Conservation (phyloP, 805 yeast species). For the Debaryomyces prosopidis region DNA sequence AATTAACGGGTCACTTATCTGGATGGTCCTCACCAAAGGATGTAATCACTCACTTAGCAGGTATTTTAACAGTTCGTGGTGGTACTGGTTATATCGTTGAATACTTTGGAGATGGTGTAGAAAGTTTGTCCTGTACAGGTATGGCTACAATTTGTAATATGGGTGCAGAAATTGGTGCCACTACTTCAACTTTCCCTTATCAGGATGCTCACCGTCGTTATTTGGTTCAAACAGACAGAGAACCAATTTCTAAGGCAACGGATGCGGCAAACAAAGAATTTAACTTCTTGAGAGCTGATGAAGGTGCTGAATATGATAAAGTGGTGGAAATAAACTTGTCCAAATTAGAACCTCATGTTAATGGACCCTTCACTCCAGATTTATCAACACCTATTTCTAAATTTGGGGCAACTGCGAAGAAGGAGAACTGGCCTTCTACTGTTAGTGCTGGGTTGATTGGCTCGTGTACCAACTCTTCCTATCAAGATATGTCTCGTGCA, state of each 20-base stretch:
- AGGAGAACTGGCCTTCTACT: slow-evolving; percentile 81
- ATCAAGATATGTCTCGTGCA: slow-evolving; percentile 97
- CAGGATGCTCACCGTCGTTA: slow-evolving; percentile 77
- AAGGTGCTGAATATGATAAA: slow-evolving; percentile 87
- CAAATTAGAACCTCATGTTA: slow-evolving; percentile 89
- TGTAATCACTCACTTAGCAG: slow-evolving; percentile 90
- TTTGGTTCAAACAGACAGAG: slow-evolving; percentile 81
- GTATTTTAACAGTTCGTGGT: slow-evolving; percentile 91
- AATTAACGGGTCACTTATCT: slow-evolving; percentile 80
- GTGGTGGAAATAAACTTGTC: slow-evolving; percentile 86
- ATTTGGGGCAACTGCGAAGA: slow-evolving; percentile 68
- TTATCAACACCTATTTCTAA: slow-evolving; percentile 88
- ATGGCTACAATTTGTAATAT: slow-evolving; percentile 99
- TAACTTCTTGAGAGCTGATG: slow-evolving; percentile 77
- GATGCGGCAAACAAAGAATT: slow-evolving; percentile 56
- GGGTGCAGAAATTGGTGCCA: slow-evolving; percentile 99
- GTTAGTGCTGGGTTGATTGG: slow-evolving; percentile 95
- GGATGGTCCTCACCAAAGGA: slow-evolving; percentile 99
- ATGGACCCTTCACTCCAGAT: slow-evolving; percentile 99
- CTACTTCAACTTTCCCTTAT: slow-evolving; percentile 96
- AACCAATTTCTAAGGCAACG: slow-evolving; percentile 80
- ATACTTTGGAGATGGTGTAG: slow-evolving; percentile 94
- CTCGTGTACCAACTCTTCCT: slow-evolving; percentile 97
- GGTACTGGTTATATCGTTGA: slow-evolving; percentile 97
- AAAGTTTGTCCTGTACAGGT: slow-evolving; percentile 90